phyloP scores from a whole-genome alignment of 148 eudicot species.

The Selenicereus undatus region DNA sequence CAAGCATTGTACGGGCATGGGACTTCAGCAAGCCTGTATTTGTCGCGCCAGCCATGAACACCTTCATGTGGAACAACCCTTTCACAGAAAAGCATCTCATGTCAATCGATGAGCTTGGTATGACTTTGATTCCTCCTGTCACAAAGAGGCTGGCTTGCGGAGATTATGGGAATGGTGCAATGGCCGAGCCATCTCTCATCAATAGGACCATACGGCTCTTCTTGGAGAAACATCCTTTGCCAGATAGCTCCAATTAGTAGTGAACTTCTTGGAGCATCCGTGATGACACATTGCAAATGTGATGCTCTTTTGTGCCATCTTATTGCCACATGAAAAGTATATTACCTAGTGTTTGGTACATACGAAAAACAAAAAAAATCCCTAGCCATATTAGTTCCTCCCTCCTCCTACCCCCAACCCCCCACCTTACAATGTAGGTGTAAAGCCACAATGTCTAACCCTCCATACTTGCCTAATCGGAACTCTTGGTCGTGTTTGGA shows the following conservation, averaged over 20 bases:
- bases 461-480: no score
- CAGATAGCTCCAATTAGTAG: conserved; percentile 15
- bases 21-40: conserved; percentile 86
- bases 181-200: conserved; percentile 93
- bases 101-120: conserved; percentile 71
- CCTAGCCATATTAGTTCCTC: neutral
- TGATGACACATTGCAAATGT: neutral
- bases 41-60: conserved; percentile 94
- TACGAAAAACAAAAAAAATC: neutral
- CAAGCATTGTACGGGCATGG: conserved; percentile 90
- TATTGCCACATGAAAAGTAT: neutral
- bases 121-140: conserved; percentile 74
- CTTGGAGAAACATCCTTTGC: conserved; percentile 42
- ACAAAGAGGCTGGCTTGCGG: conserved; percentile 86
- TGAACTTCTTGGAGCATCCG: neutral
- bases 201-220: conserved; percentile 70
- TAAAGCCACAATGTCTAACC: no score
- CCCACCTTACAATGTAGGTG: neutral
- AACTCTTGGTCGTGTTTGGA: neutral
- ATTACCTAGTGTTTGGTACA: neutral
- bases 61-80: conserved; percentile 90
- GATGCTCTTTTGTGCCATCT: neutral
- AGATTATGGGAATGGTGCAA: conserved; percentile 88
- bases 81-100: conserved; percentile 87
- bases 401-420: neutral